phyloP scores from a whole-genome alignment of 768 basidiomycete species.

The Xerocomellus amylosporus region DNA sequence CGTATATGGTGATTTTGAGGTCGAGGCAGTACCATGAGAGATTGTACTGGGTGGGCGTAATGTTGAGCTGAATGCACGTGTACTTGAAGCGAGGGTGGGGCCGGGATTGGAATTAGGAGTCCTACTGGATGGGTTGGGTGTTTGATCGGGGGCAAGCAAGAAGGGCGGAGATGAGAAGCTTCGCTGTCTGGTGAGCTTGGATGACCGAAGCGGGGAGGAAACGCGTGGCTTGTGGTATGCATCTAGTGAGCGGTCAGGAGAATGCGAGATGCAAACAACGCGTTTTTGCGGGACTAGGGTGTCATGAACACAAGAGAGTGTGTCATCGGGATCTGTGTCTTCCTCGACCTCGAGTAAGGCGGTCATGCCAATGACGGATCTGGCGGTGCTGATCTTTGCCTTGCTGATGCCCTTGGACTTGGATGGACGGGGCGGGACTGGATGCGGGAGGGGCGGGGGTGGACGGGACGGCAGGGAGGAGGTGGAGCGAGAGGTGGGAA shows the following conservation, averaged over 20 bases:
- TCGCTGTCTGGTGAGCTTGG: constrained; percentile 29
- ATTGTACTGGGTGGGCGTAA: constrained; percentile 14
- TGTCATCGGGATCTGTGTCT: constrained; percentile 29
- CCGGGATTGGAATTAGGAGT: background rate
- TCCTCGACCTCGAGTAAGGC: constrained; percentile 55
- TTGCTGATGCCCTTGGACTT: constrained; percentile 27
- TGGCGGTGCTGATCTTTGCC: constrained; percentile 34
- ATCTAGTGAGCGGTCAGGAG: constrained; percentile 8
- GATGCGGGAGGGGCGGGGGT: constrained; percentile 13
- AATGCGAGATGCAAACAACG: constrained; percentile 7
- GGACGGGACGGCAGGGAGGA: constrained; percentile 20
- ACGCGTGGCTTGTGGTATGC: constrained; percentile 21
- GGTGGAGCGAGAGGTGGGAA: constrained; percentile 21
- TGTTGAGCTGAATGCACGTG: constrained; percentile 6
- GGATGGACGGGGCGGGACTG: constrained; percentile 20
- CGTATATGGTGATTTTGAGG: constrained; percentile 34
- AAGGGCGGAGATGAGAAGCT: constrained; percentile 31
- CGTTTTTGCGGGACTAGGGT: constrained; percentile 17
- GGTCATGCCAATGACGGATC: constrained; percentile 52
- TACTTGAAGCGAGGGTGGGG: constrained; percentile 5
- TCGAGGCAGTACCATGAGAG: constrained; percentile 16
- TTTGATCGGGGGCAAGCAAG: constrained; percentile 5
- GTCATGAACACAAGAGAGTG: constrained; percentile 4
- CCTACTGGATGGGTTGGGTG: background rate
- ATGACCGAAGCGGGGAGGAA: constrained; percentile 22